Percentiles rank a stretch among this genome's conserved stretches.
phyloP scores from a whole-genome alignment of 208 protist species.

The Trypanosomatidae sp. region DNA sequence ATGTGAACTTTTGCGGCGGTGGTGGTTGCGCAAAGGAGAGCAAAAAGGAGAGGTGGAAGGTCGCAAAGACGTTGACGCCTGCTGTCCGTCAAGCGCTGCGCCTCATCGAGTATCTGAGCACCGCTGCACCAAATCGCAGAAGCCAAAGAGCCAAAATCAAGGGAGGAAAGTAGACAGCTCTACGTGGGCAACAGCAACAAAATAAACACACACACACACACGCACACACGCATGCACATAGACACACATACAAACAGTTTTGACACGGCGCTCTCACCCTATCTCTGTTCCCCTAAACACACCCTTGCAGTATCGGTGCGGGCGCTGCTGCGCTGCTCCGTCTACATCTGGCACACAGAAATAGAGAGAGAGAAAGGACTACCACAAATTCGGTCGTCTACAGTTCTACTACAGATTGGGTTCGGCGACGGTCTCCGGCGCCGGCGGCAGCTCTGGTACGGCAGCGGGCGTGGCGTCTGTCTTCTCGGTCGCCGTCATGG shows the following conservation, averaged over 20 bases:
- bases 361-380: neutral
- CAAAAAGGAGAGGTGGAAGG: neutral
- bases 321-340: neutral
- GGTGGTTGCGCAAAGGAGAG: neutral
- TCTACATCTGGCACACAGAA: neutral
- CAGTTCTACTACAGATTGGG: neutral
- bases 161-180: neutral
- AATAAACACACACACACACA: neutral
- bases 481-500: neutral
- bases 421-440: neutral
- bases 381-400: neutral
- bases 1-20: neutral
- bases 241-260: neutral
- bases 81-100: neutral
- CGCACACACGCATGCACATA: neutral
- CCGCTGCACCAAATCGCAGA: neutral
- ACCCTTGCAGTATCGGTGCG: neutral
- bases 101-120: neutral
- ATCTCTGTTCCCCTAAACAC: neutral
- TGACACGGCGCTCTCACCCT: neutral
- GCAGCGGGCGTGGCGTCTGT: neutral
- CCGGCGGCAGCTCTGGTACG: neutral
- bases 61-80: neutral
- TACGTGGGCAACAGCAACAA: neutral
- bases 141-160: neutral